Evolutionary conservation across 1,284 basidiomycete genomes (phyloP), one percentile per base, ranked within the genome.

Genomic region (Marasmius fiardii): DNA sequence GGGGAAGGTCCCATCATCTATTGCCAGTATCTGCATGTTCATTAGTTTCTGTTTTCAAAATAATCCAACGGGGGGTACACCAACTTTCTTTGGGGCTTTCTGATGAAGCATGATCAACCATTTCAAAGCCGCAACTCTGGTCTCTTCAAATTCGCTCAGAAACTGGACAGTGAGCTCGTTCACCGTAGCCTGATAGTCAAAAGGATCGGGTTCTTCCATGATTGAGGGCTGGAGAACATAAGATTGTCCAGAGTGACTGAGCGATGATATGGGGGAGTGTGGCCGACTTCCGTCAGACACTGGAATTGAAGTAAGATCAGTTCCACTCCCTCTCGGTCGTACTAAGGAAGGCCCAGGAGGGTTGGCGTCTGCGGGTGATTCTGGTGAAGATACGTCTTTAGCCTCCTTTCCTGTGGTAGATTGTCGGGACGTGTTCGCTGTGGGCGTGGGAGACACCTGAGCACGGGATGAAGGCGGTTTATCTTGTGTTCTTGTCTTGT

Each of bases 71-170:
- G 28, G 4, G 5, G 10, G 34, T 37, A 16, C 53, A 52, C 69
- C 41, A 59, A 89, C 92, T 82, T 96, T 97, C 71, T 89, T 92
- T 0, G 97, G 97, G 18, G 93, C 93, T 68, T 98, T 98, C 67
- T 95, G 90, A 72, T 99, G 97, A 53, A 99, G 75, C 97, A 99
- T 99, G 51, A 98, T 87, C 31, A 99, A 76, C 97, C 97, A 99
- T 73, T 97, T 95, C 61, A 99, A 75, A 3, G 96, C 95, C 23
- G 94, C 93, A 5, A 99, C 92, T 43, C 96, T 79, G 1, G 97
- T 98, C 68, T 98, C 94, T 65, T 97, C 96, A 67, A 94, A 93
- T 70, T 98, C 95, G 70, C 93, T 95, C 68, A 98, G 69, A 67
- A 99, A 95, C 65, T 98, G 95, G 52, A 97, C 76, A 1, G 94